Evolutionary conservation across 768 basidiomycete genomes (phyloP).

Genomic region (Termitomyces sp.): DNA sequence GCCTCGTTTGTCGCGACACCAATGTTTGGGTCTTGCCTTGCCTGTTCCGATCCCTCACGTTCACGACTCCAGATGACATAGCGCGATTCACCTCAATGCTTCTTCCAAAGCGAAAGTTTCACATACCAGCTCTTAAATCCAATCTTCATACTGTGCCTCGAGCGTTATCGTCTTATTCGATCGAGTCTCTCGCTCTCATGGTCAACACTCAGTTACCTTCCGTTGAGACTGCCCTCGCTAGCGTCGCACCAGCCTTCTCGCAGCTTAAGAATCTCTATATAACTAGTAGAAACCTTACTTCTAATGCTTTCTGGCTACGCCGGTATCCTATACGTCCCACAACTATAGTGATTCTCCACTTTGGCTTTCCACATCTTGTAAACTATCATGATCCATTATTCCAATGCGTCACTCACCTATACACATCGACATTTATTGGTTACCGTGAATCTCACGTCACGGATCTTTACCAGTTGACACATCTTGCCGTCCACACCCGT

Average conservation of each 20-base stretch:
- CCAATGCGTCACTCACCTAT: constrained; percentile 26
- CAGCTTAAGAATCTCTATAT: constrained; percentile 26
- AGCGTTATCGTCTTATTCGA: constrained; percentile 24
- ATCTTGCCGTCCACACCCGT: constrained; percentile 26
- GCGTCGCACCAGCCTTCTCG: constrained; percentile 24
- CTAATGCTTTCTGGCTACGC: constrained; percentile 30
- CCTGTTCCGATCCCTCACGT: constrained; percentile 23
- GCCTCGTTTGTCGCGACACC: constrained; percentile 26
- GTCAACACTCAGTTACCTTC: constrained; percentile 26
- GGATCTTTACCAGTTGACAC: constrained; percentile 26
- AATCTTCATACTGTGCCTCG: constrained; percentile 22
- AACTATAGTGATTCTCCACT: constrained; percentile 25
- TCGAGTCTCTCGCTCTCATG: constrained; percentile 25
- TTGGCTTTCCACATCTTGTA: constrained; percentile 26
- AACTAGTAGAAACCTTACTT: constrained; percentile 24
- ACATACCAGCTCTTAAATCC: constrained; percentile 21
- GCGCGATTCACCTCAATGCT: constrained; percentile 23
- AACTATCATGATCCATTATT: constrained; percentile 30
- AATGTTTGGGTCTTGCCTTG: constrained; percentile 29
- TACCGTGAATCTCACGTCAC: constrained; percentile 24
- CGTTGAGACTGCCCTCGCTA: constrained; percentile 25
- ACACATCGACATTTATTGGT: constrained; percentile 24
- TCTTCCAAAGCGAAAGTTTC: constrained; percentile 20
- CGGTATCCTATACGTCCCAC: constrained; percentile 23
- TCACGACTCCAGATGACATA: constrained; percentile 22